Base-by-base conservation (phyloP, 2,329 filamentous ascomycete genomes). In the Colletotrichum gloeosporioides region DNA sequence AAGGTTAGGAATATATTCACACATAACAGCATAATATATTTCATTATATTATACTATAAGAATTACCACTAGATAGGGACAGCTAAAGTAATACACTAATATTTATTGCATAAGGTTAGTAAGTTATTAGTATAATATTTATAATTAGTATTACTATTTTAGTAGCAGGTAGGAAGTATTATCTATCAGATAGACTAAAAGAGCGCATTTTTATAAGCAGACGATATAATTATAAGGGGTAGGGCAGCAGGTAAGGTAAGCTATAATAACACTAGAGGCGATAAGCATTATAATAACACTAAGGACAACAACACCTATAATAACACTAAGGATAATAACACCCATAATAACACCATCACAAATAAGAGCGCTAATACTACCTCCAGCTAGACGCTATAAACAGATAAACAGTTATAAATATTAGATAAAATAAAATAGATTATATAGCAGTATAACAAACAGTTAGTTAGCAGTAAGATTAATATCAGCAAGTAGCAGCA, bases 41-140 rank as follows among this genome's bases (percentile, higher is more conserved):
- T 34, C 1, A 15, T 34, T 3, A 34, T 3, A 15, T 34, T 15
- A 22, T 69, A 69, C 55, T 59, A 80, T 67, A 82, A 81, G 73
- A 73, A 70, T 32, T 80, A 79, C 73, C 44, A 66, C 15, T 16
- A 9, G 9, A 55, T 7, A 8, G 9, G 16, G 10, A 70, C 71
- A 53, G 76, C 74, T 22, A 81, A 82, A 75, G 75, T 81, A 4
- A 80, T 82, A 63, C 65, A 82, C 73, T 67, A 77, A n/a, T 82
- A 81, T 78, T 73, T 82, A 69, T 78, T 76, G 36, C 66, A 68
- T 13, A 78, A 81, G 71, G 77, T 81, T 5, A 74, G 78, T 22
- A 78, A 80, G 77, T 78, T 81, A 36, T 55, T 80, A 22, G 73
- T 81, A 71, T 79, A 71, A 67, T 81, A 81, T 76, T 71, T 81